Conservation (phyloP, 345 rosid genomes). For the Conringia planisiliqua region DNA sequence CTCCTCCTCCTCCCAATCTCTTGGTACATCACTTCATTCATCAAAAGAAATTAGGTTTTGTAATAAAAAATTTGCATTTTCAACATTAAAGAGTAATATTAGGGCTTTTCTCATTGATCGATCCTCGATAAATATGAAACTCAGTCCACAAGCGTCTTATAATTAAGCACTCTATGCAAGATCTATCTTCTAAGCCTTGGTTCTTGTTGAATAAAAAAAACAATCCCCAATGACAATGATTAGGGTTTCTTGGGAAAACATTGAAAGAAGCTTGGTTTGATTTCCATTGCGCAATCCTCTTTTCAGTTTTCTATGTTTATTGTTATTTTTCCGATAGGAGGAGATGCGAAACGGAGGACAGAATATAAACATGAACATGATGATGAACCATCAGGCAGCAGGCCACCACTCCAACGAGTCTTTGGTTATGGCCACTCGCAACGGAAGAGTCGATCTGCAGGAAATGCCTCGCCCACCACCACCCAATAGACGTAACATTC, state of each 20-base stretch:
- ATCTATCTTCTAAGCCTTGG: neutral
- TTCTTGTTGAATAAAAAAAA: neutral
- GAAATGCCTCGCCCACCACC: constrained; percentile 65
- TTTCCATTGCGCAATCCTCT: neutral
- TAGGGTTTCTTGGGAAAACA: constrained; percentile 1
- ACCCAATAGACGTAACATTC: constrained; percentile 71
- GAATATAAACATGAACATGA: constrained; percentile 50
- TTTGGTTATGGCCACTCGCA: constrained; percentile 38
- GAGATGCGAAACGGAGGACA: constrained; percentile 65
- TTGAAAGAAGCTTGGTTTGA: neutral
- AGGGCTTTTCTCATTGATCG: neutral
- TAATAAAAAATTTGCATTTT: neutral
- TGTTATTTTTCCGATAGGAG: constrained; percentile 46
- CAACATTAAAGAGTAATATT: neutral
- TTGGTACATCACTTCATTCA: constrained; percentile 7
- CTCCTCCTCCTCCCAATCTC: constrained; percentile 10
- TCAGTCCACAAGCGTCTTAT: neutral
- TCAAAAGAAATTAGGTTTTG: neutral
- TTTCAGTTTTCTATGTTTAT: neutral
- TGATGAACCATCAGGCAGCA: constrained; percentile 45
- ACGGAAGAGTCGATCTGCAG: constrained; percentile 36
- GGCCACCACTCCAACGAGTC: constrained; percentile 46
- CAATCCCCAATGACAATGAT: neutral
- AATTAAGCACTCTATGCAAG: constrained; percentile 1
- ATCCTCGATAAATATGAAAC: neutral